These are phyloP conservation scores for Podospora tetraspora DNA, from an alignment of 495 filamentous ascomycete species.

Conservation along the genomic window DNA sequence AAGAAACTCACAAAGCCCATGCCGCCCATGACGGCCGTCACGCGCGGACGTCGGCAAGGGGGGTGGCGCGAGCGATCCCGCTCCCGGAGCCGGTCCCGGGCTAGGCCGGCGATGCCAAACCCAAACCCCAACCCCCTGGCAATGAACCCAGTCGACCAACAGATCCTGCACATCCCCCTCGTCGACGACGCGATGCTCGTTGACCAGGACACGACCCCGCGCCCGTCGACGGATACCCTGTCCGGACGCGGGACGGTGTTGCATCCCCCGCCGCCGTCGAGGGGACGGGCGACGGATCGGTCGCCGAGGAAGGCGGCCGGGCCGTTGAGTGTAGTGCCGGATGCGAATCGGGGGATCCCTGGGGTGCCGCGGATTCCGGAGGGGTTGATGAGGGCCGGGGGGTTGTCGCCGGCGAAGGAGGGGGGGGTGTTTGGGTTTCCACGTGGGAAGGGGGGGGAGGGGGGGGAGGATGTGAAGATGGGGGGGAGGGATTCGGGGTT, in stretches of 20 bases:
- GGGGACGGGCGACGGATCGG: too few relatives aligned
- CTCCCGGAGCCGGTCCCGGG: neutral
- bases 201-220: neutral
- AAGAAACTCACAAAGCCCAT: constrained; percentile 17
- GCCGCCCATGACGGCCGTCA: neutral
- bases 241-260: neutral
- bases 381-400: neutral
- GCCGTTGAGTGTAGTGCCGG: constrained; percentile 30
- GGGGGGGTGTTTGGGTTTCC: constrained; percentile 36
- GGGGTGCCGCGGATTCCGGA: constrained; percentile 27
- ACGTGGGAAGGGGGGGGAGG: constrained; percentile 10
- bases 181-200: constrained; percentile 19
- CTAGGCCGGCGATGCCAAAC: neutral
- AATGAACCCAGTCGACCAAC: constrained; percentile 6
- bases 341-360: constrained; percentile 38
- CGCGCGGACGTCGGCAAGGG: neutral
- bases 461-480: constrained; percentile 2
- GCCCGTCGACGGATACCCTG: neutral
- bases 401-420: constrained; percentile 31
- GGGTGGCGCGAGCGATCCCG: neutral
- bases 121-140: constrained; percentile 1
- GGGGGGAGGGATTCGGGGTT: constrained; percentile 1
- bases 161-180: neutral
- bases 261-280: neutral
- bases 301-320: constrained; percentile 15